Base-by-base conservation (phyloP, 2,329 filamentous ascomycete genomes). In the Seiridium cupressi region DNA sequence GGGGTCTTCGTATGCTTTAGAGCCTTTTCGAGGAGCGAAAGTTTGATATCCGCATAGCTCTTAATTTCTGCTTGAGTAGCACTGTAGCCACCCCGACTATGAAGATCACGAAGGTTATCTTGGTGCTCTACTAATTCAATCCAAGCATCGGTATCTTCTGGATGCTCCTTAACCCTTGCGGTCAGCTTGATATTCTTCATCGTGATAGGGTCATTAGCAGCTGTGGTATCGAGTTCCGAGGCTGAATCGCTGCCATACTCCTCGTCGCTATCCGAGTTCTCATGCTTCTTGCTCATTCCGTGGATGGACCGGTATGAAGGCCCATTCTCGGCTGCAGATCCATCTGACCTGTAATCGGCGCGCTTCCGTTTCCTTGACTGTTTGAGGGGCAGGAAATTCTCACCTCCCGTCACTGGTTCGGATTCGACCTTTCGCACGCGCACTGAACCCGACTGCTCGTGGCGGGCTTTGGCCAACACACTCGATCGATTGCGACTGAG, bases 1-100 rank as follows among this genome's bases (percentile, higher is more conserved):
- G 77, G 74, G 1, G 72, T 71, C 3, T 65, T 64, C 5, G 85
- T 79, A 51, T 89, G 84, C 9, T 79, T 76, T 6, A 97, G 73
- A 0, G 93, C 93, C 62, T 92, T 88, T 64, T 94, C 87, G 62
- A 93, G 91, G 62, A 96, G 85, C 2, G 89, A 87, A 2, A 96
- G 77, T 65, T 92, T 94, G 59, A 97, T 86, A 64, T 95, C 89
- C 3, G 92, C 88, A 58, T 91, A 85, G 63, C 89, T 89, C 62
- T 82, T 83, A 55, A 79, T 77, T 68, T 95, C 90, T 3, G 87
- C 84, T 35, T 79, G 77, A 0, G 85, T 87, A 32, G 80, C 76
- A 36, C 69, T 73, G 44, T 74, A 79, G 47, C 70, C 80, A 68
- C 76, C 77, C 62, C 74, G 74, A 31, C 80, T 75, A 34, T 79